Evolutionary conservation across 2,329 filamentous ascomycete species (phyloP), one percentile per base, ranked within the genome.

Genomic region (Epichloe hybrida): DNA sequence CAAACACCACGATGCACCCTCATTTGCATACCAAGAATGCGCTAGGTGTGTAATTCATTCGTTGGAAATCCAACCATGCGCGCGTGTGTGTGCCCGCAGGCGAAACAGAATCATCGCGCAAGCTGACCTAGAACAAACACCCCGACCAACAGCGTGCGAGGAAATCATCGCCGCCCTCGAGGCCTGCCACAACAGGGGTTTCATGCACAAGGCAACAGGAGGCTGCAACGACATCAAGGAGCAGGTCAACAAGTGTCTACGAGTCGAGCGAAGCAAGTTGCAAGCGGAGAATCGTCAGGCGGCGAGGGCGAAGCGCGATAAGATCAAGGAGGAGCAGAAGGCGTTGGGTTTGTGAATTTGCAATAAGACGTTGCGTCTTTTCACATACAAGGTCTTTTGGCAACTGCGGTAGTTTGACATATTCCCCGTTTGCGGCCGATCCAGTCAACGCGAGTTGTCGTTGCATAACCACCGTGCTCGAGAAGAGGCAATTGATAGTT

Each of bases 21-120:
- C 91, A 96, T 72, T 74, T 98, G 2, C 90, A 97, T 65, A 95
- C 88, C 31, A 88, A 93, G 66, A 84, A 95, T 65, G 95, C 95
- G 60, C 75, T 80, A 59, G 90, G 91, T 95, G 77, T 43, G 62
- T 38, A 13, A 11, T 37, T 37, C 3, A 12, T 5, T 7, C 27
- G 8, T 15, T 5, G 31, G 12, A 8, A 47, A 17, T 27, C 7
- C 8, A 4, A 3, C 4, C 6, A 6, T 11, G 2, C 17, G 8
- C 0, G 42, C 17, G 8, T 0, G 42, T 4, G 27, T 9, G 27
- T 9, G 8, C 8, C 27, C 42, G 42, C 42, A 17, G 20, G n/a
- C 45, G 31, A 31, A 31, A 31, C 9, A 31, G 31, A 17, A 13
- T 21, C 45, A 34, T 46, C 0, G n/a, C 15, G 12, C 6, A 15